Evolutionary conservation across 371 early-diverging fungal genomes (phyloP).

Genomic region (Mucor sp.): DNA sequence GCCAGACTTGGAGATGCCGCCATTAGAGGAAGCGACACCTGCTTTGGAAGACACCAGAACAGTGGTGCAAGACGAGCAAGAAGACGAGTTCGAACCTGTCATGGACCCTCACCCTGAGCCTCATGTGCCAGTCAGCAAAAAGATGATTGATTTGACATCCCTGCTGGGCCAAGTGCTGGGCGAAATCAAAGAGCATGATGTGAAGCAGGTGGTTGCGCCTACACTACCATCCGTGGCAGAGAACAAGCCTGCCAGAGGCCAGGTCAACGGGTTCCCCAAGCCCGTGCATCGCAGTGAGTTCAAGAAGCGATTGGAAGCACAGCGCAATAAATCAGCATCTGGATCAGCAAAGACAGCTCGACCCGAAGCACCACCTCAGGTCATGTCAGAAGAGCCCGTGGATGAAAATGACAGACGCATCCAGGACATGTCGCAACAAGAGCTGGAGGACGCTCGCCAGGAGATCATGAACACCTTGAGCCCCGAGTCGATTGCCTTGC

Average conservation of each 20-base stretch:
- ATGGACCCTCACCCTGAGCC: constrained; percentile 33
- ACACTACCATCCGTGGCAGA: constrained; percentile 13
- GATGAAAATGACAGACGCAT: constrained; percentile 56
- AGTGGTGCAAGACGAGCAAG: not conserved
- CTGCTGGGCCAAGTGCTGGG: constrained; percentile 50
- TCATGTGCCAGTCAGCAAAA: constrained; percentile 39
- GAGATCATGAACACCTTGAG: constrained; percentile 63
- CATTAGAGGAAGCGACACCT: constrained; percentile 7
- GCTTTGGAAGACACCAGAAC: not conserved
- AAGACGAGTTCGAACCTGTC: constrained; percentile 24
- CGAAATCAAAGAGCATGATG: constrained; percentile 50
- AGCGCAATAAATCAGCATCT: constrained; percentile 8
- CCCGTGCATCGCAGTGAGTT: constrained; percentile 57
- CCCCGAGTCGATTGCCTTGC: constrained; percentile 52
- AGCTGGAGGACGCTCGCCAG: constrained; percentile 61
- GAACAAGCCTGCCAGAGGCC: constrained; percentile 24
- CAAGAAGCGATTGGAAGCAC: constrained; percentile 33
- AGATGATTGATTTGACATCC: constrained; percentile 52
- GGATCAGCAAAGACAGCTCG: constrained; percentile 6
- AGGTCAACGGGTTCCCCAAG: constrained; percentile 55
- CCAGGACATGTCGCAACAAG: constrained; percentile 58
- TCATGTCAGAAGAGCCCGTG: not conserved
- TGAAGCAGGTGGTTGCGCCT: constrained; percentile 30
- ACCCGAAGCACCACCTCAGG: constrained; percentile 18
- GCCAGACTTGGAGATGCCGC: constrained; percentile 15